phyloP scores from a whole-genome alignment of 495 filamentous ascomycete species.

The Aspergillus ostianus region DNA sequence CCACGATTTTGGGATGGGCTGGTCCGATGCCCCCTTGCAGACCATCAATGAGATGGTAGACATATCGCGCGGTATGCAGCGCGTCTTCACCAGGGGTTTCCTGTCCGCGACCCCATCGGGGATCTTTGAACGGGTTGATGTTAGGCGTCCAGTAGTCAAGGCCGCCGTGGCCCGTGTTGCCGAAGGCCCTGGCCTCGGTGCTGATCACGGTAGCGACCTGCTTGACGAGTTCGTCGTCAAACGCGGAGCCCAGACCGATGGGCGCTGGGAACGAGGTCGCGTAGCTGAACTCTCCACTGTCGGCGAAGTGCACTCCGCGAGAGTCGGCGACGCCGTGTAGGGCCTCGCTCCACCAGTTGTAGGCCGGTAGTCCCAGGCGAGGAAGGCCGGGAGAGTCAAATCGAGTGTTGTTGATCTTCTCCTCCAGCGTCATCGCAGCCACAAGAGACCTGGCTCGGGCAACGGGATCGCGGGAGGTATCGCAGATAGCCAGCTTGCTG shows the following conservation, averaged over 20 bases:
- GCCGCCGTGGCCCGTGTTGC: conserved; percentile 49
- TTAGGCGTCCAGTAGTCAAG: conserved; percentile 63
- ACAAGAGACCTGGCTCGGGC: conserved; percentile 36
- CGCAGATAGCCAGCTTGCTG: conserved; percentile 29
- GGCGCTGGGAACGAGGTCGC: conserved; percentile 57
- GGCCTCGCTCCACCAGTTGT: conserved; percentile 49
- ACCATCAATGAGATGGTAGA: conserved; percentile 49
- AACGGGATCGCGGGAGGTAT: conserved; percentile 32
- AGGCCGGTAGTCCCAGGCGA: conserved; percentile 48
- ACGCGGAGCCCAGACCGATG: conserved; percentile 52
- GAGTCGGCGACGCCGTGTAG: conserved; percentile 53
- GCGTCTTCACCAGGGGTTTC: conserved; percentile 61
- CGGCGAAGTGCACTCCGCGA: conserved; percentile 47
- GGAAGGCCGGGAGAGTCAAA: conserved; percentile 47
- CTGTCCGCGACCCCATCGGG: conserved; percentile 53
- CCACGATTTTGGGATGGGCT: conserved; percentile 38
- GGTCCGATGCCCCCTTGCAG: conserved; percentile 45
- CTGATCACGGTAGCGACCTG: conserved; percentile 50
- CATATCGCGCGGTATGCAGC: conserved; percentile 50
- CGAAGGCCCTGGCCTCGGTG: conserved; percentile 59
- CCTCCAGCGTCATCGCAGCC: conserved; percentile 31
- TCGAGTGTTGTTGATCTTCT: conserved; percentile 52
- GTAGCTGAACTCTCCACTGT: conserved; percentile 45
- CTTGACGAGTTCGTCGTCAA: conserved; percentile 52
- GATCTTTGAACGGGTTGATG: conserved; percentile 60